Percentiles rank a stretch among this genome's conserved stretches.
Evolutionary conservation across 345 rosid species (phyloP).

Genomic region (Noccaea caerulescens): DNA sequence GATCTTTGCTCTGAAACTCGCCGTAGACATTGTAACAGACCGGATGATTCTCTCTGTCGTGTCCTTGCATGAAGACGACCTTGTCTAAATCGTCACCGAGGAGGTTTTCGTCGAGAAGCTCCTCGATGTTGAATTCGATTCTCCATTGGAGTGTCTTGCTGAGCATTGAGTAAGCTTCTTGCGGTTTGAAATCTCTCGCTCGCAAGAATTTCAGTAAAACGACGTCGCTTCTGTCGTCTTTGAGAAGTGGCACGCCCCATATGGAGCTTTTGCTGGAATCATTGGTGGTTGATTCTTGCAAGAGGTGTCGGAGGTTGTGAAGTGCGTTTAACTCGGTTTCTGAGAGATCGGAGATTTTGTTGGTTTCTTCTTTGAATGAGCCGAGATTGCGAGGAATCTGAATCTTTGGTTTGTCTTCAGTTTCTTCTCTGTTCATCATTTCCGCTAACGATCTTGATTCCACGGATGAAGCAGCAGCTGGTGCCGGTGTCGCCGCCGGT

Average conservation of each 20-base stretch:
- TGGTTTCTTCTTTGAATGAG: slow-evolving; percentile 77
- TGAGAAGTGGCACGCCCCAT: slow-evolving; percentile 80
- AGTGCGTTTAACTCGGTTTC: slow-evolving; percentile 53
- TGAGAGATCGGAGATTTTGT: slow-evolving; percentile 60
- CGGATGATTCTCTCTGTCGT: slow-evolving; percentile 41
- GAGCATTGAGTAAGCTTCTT: slow-evolving; percentile 76
- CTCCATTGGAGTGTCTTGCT: slow-evolving; percentile 80
- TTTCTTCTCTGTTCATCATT: slow-evolving; percentile 58
- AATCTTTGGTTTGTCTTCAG: slow-evolving; percentile 42
- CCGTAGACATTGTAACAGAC: slow-evolving; percentile 51
- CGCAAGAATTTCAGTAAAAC: slow-evolving; percentile 74
- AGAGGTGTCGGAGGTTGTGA: slow-evolving; percentile 49
- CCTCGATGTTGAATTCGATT: slow-evolving; percentile 58
- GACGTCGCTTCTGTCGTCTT: slow-evolving; percentile 73
- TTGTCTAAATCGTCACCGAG: slow-evolving; percentile 43
- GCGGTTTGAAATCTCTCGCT: slow-evolving; percentile 81
- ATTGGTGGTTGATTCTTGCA: slow-evolving; percentile 48
- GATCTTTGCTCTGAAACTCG: slow-evolving; percentile 46
- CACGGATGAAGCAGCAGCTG: slow-evolving; percentile 18
- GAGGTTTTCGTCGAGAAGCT: slow-evolving; percentile 44
- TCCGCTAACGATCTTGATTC: slow-evolving; percentile 45
- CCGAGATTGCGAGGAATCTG: slow-evolving; percentile 47
- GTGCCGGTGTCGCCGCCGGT: slow-evolving; percentile 12
- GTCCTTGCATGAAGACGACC: slow-evolving; percentile 48
- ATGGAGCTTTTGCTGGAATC: slow-evolving; percentile 48